phyloP scores from a whole-genome alignment of 1,284 basidiomycete species.

The Ceratobasidium sp. region DNA sequence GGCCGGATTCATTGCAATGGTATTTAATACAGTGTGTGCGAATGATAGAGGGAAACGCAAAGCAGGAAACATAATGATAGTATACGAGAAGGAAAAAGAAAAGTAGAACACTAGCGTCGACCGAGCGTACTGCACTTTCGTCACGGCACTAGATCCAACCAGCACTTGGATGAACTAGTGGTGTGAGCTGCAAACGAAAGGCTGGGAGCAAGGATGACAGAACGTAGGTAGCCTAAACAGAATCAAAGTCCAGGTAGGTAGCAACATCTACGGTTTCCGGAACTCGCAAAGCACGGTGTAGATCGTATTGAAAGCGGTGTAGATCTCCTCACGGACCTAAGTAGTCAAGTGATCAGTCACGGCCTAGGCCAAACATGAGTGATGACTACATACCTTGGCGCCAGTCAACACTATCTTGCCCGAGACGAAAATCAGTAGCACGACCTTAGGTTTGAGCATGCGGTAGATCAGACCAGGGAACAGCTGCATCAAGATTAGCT shows the following conservation, averaged over 20 bases:
- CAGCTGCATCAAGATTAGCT: constrained; percentile 60
- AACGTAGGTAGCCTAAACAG: constrained; percentile 26
- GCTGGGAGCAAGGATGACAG: neutral
- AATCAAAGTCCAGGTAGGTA: constrained; percentile 8
- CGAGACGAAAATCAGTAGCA: constrained; percentile 97
- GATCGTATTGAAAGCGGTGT: constrained; percentile 99
- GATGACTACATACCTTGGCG: constrained; percentile 80
- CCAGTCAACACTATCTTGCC: constrained; percentile 99
- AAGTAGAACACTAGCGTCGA: constrained; percentile 23
- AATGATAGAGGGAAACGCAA: neutral
- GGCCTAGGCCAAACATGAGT: constrained; percentile 26
- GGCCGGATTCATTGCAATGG: constrained; percentile 30
- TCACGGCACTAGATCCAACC: constrained; percentile 5
- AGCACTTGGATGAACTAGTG: constrained; percentile 26
- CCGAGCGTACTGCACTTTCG: neutral
- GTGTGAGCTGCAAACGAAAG: neutral
- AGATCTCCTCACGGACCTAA: constrained; percentile 99
- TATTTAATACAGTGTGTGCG: constrained; percentile 37
- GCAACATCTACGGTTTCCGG: constrained; percentile 69
- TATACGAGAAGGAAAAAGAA: constrained; percentile 30
- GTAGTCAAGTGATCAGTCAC: constrained; percentile 43
- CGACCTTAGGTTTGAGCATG: constrained; percentile 99
- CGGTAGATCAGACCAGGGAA: constrained; percentile 99
- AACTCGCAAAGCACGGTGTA: constrained; percentile 94
- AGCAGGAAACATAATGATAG: constrained; percentile 33